Evolutionary conservation across 2,329 filamentous ascomycete genomes (phyloP), one percentile per base, ranked within the genome.

Genomic region (Nigrospora osmanthi): DNA sequence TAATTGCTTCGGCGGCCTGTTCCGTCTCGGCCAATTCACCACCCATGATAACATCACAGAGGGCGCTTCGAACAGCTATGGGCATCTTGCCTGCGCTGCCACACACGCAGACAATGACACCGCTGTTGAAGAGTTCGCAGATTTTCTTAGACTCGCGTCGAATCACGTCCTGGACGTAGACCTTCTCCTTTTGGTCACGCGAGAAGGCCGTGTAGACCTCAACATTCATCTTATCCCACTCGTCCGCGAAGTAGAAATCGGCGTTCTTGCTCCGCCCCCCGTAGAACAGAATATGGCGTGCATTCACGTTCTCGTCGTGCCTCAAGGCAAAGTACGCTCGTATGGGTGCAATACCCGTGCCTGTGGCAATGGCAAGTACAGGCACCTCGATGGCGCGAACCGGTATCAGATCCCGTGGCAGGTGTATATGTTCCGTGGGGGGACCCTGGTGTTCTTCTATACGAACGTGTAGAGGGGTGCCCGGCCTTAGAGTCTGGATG

Each of bases 291-390:
- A 87, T 54, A 3, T 60, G 46, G 14, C 46, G 40, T 13, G 47
- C 47, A 28, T 44, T 45, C 28, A 14, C 51, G 47, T 50, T 39
- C 23, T 63, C 51, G 0, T 57, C 55, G 36, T 62, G 57, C n/a
- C 89, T 84, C 53, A 94, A 83, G 59, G 85, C 83, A n/a, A 93
- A 73, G 53, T 96, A 73, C 5, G 85, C 80, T 3, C 90, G 81
- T 56, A 95, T 81, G 0, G 91, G 90, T 1, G 90, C 91, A 31
- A 96, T 71, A 7, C 90, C 90, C 0, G 90, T 96, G 3, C 90
- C 90, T 0, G 90, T 87, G 1, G 84, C 89, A 43, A 96, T 79
- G 57, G 90, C 80, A 32, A 95, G 70, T 9, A 90, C 75, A 0
- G 89, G 85, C 1, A 32, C 19, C 2, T n/a, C n/a, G 12, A 28